phyloP scores from a whole-genome alignment of 2,329 filamentous ascomycete genomes.

The Diaporthe citriasiana region DNA sequence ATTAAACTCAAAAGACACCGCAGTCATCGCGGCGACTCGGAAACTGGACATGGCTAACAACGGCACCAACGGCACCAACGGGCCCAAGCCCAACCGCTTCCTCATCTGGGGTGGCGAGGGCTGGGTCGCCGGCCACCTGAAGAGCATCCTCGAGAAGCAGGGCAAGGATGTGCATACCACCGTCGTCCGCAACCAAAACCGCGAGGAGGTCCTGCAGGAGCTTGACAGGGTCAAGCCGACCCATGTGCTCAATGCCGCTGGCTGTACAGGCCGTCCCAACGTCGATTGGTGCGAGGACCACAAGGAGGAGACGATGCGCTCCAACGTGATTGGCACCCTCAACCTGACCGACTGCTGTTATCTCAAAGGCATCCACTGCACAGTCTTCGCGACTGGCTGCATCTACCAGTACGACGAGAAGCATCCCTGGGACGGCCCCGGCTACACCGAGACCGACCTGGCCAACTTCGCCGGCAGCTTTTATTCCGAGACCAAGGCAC shows the following conservation, averaged over 20 bases:
- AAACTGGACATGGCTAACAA: conserved; percentile 35
- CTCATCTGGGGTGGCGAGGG: conserved; percentile 76
- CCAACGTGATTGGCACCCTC: conserved; percentile 75
- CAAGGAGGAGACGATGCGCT: conserved; percentile 76
- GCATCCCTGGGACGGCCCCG: conserved; percentile 71
- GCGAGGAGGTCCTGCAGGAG: conserved; percentile 68
- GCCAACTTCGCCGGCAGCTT: conserved; percentile 78
- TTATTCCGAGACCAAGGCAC: conserved; percentile 76
- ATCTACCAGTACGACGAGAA: conserved; percentile 75
- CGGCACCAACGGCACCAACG: conserved; percentile 45
- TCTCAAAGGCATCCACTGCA: conserved; percentile 71
- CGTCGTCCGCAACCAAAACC: conserved; percentile 75
- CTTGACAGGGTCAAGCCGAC: conserved; percentile 73
- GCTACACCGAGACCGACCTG: conserved; percentile 72
- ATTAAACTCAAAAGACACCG: conserved; percentile 1
- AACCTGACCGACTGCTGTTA: conserved; percentile 75
- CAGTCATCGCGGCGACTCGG: background rate
- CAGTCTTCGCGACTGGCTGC: conserved; percentile 77
- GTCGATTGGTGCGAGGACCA: conserved; percentile 81
- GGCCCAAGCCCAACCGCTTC: conserved; percentile 57
- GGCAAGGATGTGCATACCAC: conserved; percentile 73
- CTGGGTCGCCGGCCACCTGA: conserved; percentile 74
- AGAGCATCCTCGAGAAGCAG: conserved; percentile 68
- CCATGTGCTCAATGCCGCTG: conserved; percentile 76
- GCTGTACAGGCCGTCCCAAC: conserved; percentile 76